Evolutionary conservation across 805 yeast species (phyloP).

Genomic region (Kuraishia ogatae): DNA sequence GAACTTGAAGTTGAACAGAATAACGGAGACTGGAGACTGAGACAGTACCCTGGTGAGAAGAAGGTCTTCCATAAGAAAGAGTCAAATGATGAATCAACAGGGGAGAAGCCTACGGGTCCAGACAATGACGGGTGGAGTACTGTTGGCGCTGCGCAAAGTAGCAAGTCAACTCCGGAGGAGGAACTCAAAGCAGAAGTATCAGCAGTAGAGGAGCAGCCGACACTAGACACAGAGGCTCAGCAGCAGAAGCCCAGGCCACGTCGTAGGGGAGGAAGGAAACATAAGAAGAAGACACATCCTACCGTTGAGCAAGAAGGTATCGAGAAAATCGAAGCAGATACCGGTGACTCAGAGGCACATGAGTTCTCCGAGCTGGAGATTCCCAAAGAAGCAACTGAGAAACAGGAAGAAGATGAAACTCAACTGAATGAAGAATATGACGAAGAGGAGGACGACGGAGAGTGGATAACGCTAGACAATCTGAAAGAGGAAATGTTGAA

Average conservation of each 20-base stretch:
- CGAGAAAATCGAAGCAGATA: slow-evolving; percentile 8
- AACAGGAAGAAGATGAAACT: slow-evolving; percentile 5
- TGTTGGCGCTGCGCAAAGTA: slow-evolving; percentile 1
- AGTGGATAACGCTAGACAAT: slow-evolving; percentile 91
- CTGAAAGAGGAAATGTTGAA: slow-evolving; percentile 59
- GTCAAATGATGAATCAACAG: slow-evolving; percentile 22
- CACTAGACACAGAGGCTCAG: slow-evolving; percentile 5
- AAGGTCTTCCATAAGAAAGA: slow-evolving; percentile 26
- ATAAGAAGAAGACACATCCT: slow-evolving; percentile 47
- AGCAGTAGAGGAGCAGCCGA: background rate
- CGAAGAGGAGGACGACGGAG: slow-evolving; percentile 76
- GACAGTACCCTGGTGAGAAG: slow-evolving; percentile 65
- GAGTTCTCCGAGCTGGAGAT: slow-evolving; percentile 5
- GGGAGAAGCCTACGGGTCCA: slow-evolving; percentile 10
- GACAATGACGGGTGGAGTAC: slow-evolving; percentile 4
- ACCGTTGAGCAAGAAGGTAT: slow-evolving; percentile 20
- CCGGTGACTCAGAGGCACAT: slow-evolving; percentile 7
- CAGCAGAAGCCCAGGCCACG: slow-evolving; percentile 30
- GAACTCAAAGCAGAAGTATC: slow-evolving; percentile 3
- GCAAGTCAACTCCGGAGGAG: slow-evolving; percentile 3
- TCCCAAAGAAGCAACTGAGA: background rate
- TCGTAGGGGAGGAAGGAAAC: slow-evolving; percentile 61
- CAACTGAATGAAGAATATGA: slow-evolving; percentile 28
- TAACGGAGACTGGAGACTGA: slow-evolving; percentile 61
- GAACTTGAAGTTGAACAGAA: slow-evolving; percentile 72